Evolutionary conservation across 1,284 basidiomycete species (phyloP), one percentile per base, ranked within the genome.

Genomic region (Ceratobasidium theobromae): DNA sequence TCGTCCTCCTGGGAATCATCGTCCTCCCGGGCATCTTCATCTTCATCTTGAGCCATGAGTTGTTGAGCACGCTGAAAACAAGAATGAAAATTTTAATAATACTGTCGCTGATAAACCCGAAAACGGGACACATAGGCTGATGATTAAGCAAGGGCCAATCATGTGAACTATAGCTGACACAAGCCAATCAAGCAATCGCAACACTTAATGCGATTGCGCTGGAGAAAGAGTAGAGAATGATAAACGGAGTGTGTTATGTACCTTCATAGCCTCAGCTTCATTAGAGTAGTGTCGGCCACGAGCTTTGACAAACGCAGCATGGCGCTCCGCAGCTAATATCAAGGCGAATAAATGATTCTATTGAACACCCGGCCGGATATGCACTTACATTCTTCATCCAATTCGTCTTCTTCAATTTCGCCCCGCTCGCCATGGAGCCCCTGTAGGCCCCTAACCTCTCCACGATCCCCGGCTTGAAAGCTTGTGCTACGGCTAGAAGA

Each of bases 241-340:
- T 54, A 54, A 64, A 68, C 43, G 55, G 46, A 57, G 69, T 53
- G 70, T 18, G 52, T 12, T 41, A 67, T 75, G 54, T 73, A 88
- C 89, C 85, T 91, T 92, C 90, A 95, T 93, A 33, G 91, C 93
- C 73, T 93, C 90, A 1, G 91, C 93, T 76, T 95, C 93, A 66
- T 94, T 93, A 2, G 91, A 92, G 73, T 95, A 95, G 76, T 95
- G 93, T 67, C 87, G 80, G 64, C 88, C 89, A 38, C 92, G 83
- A 66, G 91, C 91, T 72, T 85, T 84, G 65, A 93, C 80, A 74
- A 95, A 95, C 48, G 84, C 92, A 28, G 85, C 87, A 73, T 93
- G 91, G 76, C 92, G 92, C 48, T 84, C 88, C 64, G 85, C 86
- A 67, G 90, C 88, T 92, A 71, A 28, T 69, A 66, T 14, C 9